These are phyloP conservation scores for Microdochium nivale DNA, from an alignment of 2,329 filamentous ascomycete species.

Conservation along the genomic window DNA sequence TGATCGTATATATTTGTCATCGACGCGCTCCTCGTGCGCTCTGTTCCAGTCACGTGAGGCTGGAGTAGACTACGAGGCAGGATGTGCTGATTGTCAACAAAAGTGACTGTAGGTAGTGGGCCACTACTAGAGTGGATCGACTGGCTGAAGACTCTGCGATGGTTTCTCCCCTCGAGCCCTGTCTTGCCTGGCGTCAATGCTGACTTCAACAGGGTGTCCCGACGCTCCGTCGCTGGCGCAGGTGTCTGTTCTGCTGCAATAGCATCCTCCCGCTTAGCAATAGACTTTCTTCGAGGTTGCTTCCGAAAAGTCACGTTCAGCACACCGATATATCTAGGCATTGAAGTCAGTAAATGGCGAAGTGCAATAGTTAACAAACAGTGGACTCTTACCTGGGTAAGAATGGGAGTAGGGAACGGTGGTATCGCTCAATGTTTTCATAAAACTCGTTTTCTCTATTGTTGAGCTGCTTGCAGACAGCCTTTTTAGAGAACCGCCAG, in stretches of 20 bases:
- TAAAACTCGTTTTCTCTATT: conserved; percentile 99
- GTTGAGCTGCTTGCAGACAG: conserved; percentile 96
- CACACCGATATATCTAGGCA: conserved; percentile 81
- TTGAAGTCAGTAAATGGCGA: conserved; percentile 11
- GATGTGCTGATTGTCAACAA: conserved; percentile 91
- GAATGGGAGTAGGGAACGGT: conserved; percentile 84
- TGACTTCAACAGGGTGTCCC: conserved; percentile 8
- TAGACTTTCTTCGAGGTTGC: conserved; percentile 57
- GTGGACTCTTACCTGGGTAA: conserved; percentile 62
- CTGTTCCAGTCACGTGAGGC: conserved; percentile 33
- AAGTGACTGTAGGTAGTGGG: conserved; percentile 80
- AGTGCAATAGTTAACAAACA: conserved; percentile 3
- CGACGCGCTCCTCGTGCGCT: conserved; percentile 9
- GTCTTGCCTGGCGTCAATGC: conserved; percentile 3
- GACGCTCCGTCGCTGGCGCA: background rate
- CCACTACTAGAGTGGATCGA: conserved; percentile 59
- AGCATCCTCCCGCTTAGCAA: conserved; percentile 39
- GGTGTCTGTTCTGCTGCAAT: conserved; percentile 13
- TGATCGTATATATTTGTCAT: conserved; percentile 7
- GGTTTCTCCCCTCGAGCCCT: conserved; percentile 12
- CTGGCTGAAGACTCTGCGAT: conserved; percentile 54
- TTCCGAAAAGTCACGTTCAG: conserved; percentile 94
- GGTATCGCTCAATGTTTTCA: conserved; percentile 84
- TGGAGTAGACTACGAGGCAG: conserved; percentile 77
- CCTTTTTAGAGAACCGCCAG: conserved; percentile 89